Evolutionary conservation across 805 yeast species (phyloP), one percentile per base, ranked within the genome.

Genomic region (Limtongia smithiae): DNA sequence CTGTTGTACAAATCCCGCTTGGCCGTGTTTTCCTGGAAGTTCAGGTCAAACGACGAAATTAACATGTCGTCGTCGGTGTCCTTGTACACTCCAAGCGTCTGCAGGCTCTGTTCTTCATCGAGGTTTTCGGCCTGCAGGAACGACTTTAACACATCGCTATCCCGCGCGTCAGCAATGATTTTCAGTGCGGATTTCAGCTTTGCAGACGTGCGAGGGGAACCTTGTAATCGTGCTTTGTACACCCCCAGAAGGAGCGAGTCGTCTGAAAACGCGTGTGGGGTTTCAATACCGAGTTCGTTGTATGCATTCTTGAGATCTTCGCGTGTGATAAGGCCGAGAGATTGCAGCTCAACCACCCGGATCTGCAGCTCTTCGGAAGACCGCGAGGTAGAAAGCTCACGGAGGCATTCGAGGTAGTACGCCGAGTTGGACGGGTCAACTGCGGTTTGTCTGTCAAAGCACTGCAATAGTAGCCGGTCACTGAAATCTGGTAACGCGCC

Each of bases 11-110:
- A 15, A 9, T 50, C 61, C 11, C 36, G 39, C 30, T 48, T 51
- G 9, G 34, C 49, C 17, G 54, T 54, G n/a, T 24, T 11, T 48
- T 85, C 94, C 36, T 77, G 77, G 1, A 74, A 61, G 51, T 81
- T 80, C 37, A 83, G 72, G 49, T 83, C 81, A 60, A 79, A 85
- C 0, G 94, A 90, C 0, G 94, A 83, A 25, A 80, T 73, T 2
- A 87, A 77, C 37, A 85, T 79, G 54, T 85, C 93, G 61, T 82
- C 86, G 50, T 78, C 83, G 12, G 81, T 78, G 0, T 71, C 66
- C 0, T 73, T 71, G 45, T 73, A 74, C 15, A 79, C 71, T 9
- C 76, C 83, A 28, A 84, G 64, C 1, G 68, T 60, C 0, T 68
- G 65, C 57, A 80, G 82, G 0, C 88, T 85, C 41, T 75, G 74